Evolutionary conservation across 495 filamentous ascomycete genomes (phyloP).

Genomic region (Clohesyomyces aquaticus): DNA sequence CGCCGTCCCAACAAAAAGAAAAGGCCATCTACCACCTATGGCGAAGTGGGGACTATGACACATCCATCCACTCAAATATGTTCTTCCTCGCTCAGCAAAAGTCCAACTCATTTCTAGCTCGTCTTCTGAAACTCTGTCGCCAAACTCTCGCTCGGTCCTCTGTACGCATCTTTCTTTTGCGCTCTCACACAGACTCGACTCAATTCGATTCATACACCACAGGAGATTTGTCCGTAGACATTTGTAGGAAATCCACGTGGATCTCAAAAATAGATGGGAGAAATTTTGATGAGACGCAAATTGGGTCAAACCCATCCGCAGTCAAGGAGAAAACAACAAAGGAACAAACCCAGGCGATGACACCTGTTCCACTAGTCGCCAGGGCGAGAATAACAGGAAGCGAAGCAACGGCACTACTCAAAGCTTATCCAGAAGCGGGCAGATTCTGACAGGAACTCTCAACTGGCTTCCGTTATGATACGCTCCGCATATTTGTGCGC

Average conservation of each 20-base stretch:
- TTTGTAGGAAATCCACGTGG: not conserved
- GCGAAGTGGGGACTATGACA: not conserved
- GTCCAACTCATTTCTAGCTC: not conserved
- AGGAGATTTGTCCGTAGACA: conserved; percentile 7
- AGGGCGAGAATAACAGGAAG: not conserved
- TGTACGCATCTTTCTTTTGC: conserved; percentile 3
- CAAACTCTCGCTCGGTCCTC: conserved; percentile 14
- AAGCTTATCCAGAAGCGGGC: not conserved
- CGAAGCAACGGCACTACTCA: not conserved
- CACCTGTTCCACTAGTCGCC: not conserved
- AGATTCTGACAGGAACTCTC: not conserved
- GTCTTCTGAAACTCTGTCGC: conserved; percentile 5
- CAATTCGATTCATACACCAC: not conserved
- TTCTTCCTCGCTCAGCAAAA: not conserved
- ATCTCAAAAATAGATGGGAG: not conserved
- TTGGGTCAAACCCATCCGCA: not conserved
- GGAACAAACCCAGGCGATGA: conserved; percentile 4
- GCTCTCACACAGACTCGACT: not conserved
- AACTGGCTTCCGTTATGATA: conserved; percentile 3
- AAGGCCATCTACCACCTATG: conserved; percentile 1
- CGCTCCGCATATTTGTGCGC: conserved; percentile 13
- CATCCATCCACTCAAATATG: not conserved
- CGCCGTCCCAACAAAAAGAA: not conserved
- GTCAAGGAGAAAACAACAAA: conserved; percentile 12
- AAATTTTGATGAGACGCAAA: not conserved